Conservation (phyloP, 2,329 filamentous ascomycete genomes). For the Magnaporthiopsis poae region DNA sequence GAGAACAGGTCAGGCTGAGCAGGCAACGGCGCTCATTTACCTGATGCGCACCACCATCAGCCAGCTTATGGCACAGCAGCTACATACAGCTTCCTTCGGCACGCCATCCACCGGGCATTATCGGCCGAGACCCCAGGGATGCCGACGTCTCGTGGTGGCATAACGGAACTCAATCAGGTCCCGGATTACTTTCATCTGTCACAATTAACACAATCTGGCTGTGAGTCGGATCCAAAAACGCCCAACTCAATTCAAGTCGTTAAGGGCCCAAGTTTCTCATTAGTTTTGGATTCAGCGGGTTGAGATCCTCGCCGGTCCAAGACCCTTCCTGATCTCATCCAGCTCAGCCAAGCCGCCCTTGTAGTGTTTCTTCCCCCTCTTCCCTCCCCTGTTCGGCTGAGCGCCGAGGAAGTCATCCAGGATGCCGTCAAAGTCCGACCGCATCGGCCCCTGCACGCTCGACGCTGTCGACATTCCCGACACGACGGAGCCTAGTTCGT, state of each 20-base stretch:
- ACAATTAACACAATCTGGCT: neutral
- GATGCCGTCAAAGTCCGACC: conserved; percentile 76
- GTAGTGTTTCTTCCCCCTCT: conserved; percentile 61
- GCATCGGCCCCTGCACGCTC: conserved; percentile 56
- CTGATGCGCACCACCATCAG: no score
- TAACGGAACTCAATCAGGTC: neutral
- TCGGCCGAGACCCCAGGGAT: no score
- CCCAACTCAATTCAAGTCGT: neutral
- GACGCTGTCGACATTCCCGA: conserved; percentile 55
- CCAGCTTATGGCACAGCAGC: no score
- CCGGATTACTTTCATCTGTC: neutral
- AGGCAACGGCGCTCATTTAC: no score
- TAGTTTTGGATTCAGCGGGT: neutral
- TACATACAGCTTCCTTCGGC: no score
- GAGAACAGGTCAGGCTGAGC: no score
- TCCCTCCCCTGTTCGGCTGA: conserved; percentile 54
- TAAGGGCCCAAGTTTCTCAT: no score
- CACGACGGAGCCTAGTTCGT: conserved; percentile 41
- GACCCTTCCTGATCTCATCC: conserved; percentile 72
- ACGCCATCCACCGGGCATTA: no score
- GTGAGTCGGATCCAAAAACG: neutral
- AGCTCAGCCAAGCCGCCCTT: conserved; percentile 75
- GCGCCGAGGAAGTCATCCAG: conserved; percentile 85
- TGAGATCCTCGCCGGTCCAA: conserved; percentile 64
- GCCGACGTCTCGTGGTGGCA: no score